Percentiles rank a stretch among this genome's conserved stretches.
Evolutionary conservation across 1,139 yeast genomes (phyloP).

Genomic region (Debaryomyces psychrophilus): DNA sequence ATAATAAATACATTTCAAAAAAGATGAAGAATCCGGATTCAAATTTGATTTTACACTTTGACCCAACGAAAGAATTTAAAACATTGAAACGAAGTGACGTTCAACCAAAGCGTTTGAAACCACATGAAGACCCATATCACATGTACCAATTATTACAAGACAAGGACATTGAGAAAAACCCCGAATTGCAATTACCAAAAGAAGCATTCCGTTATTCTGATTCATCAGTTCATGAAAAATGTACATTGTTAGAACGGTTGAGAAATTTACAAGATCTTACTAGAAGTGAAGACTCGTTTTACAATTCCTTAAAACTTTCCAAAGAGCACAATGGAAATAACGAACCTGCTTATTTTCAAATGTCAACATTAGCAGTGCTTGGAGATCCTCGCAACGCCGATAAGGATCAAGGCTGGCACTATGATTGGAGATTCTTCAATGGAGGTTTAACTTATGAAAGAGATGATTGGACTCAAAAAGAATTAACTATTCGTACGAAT

Average conservation of each 20-base stretch:
- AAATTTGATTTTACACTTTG: constrained; percentile 15
- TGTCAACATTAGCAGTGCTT: constrained; percentile 19
- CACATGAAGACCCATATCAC: constrained; percentile 20
- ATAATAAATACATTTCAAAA: constrained; percentile 8
- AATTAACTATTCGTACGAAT: constrained; percentile 23
- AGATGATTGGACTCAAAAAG: constrained; percentile 24
- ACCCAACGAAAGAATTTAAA: constrained; percentile 24
- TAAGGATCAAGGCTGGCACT: constrained; percentile 52
- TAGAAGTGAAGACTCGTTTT: constrained; percentile 21
- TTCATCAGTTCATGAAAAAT: constrained; percentile 20
- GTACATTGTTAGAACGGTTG: constrained; percentile 20
- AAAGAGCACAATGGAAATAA: constrained; percentile 19
- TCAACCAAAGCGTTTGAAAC: constrained; percentile 14
- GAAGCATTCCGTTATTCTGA: constrained; percentile 25
- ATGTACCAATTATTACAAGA: constrained; percentile 23
- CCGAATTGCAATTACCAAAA: constrained; percentile 14
- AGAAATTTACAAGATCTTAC: constrained; percentile 12
- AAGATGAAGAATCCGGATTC: constrained; percentile 7
- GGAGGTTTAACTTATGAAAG: constrained; percentile 34
- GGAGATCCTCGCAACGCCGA: constrained; percentile 19
- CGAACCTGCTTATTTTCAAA: constrained; percentile 29
- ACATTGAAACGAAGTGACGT: constrained; percentile 15
- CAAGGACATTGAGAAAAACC: constrained; percentile 14
- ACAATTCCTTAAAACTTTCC: constrained; percentile 26
- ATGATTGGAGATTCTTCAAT: constrained; percentile 72